A percentile compares a stretch with the other conserved stretches of the same genome.
Conservation (phyloP, 2,329 filamentous ascomycete genomes). For the Beauveria medogensis region DNA sequence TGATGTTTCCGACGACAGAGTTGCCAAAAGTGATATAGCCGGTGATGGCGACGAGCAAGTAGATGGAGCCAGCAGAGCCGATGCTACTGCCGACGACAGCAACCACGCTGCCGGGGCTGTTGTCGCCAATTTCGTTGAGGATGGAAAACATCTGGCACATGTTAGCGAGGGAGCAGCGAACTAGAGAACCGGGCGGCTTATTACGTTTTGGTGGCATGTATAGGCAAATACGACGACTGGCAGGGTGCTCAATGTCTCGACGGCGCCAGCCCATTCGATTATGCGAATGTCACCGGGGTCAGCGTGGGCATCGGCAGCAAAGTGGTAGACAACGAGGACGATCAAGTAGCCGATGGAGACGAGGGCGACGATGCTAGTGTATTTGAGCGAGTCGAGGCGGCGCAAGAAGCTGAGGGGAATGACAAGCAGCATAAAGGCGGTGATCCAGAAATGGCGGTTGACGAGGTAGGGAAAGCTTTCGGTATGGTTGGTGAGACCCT, state of each 20-base stretch:
- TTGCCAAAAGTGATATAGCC: conserved; percentile 95
- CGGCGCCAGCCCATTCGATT: conserved; percentile 69
- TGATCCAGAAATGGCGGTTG: conserved; percentile 95
- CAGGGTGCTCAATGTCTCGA: conserved; percentile 74
- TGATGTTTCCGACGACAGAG: conserved; percentile 82
- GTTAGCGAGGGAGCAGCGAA: conserved; percentile 20
- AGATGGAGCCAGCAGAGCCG: conserved; percentile 77
- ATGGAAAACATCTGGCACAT: conserved; percentile 86
- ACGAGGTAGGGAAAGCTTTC: conserved; percentile 62
- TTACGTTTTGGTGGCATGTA: conserved; percentile 94
- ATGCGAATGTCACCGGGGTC: conserved; percentile 68
- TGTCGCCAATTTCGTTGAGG: conserved; percentile 85
- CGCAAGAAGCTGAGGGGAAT: conserved; percentile 91
- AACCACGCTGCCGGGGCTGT: conserved; percentile 65
- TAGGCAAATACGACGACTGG: conserved; percentile 99
- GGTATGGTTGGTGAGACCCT: conserved; percentile 64
- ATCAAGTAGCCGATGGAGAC: conserved; percentile 93
- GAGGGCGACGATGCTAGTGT: conserved; percentile 86
- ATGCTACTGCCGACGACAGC: conserved; percentile 77
- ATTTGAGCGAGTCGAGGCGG: conserved; percentile 90
- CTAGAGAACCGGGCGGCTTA: conserved; percentile 18
- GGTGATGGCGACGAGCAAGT: conserved; percentile 86
- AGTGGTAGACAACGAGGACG: conserved; percentile 88
- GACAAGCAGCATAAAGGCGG: conserved; percentile 91
- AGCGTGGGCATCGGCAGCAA: conserved; percentile 66